Evolutionary conservation across 2,329 filamentous ascomycete genomes (phyloP).

Genomic region (Teratosphaeria gauchensis): DNA sequence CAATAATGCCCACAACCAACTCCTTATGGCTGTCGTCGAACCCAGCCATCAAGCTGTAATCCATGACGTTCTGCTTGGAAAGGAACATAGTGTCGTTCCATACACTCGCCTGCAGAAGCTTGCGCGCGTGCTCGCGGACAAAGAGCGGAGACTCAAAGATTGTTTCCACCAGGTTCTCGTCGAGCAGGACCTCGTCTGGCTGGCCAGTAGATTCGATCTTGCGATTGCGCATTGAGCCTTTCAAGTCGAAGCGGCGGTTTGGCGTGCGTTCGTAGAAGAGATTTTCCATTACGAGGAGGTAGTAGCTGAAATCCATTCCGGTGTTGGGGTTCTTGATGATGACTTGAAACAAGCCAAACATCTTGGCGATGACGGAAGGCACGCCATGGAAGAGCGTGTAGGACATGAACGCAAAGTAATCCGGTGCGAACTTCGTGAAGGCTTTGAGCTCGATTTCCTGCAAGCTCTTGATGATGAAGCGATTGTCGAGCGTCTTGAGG

Average conservation of each 20-base stretch:
- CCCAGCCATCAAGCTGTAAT: slow-evolving; percentile 96
- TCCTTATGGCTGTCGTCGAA: slow-evolving; percentile 86
- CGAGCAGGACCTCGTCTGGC: slow-evolving; percentile 88
- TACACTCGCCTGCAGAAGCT: slow-evolving; percentile 78
- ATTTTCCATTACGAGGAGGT: slow-evolving; percentile 93
- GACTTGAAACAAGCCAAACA: slow-evolving; percentile 97
- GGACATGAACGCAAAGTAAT: slow-evolving; percentile 96
- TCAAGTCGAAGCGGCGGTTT: slow-evolving; percentile 75
- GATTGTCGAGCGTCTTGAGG: slow-evolving; percentile 88
- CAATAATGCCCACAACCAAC: slow-evolving; percentile 93
- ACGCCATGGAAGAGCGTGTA: slow-evolving; percentile 88
- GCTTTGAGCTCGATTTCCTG: slow-evolving; percentile 86
- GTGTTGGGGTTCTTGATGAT: slow-evolving; percentile 92
- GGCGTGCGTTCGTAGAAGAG: slow-evolving; percentile 91
- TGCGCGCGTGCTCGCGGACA: slow-evolving; percentile 90
- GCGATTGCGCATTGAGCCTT: slow-evolving; percentile 96
- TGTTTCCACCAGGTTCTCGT: slow-evolving; percentile 98
- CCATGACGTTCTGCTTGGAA: slow-evolving; percentile 94
- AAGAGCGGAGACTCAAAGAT: slow-evolving; percentile 97
- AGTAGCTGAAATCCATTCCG: slow-evolving; percentile 87
- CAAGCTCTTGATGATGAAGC: slow-evolving; percentile 84
- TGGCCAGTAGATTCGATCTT: slow-evolving; percentile 94
- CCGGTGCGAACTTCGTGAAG: slow-evolving; percentile 89
- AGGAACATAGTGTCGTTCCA: slow-evolving; percentile 98
- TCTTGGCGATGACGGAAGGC: slow-evolving; percentile 95